Conservation (phyloP, 192 early-diverging fungal species). For the Coemansia reversa region DNA sequence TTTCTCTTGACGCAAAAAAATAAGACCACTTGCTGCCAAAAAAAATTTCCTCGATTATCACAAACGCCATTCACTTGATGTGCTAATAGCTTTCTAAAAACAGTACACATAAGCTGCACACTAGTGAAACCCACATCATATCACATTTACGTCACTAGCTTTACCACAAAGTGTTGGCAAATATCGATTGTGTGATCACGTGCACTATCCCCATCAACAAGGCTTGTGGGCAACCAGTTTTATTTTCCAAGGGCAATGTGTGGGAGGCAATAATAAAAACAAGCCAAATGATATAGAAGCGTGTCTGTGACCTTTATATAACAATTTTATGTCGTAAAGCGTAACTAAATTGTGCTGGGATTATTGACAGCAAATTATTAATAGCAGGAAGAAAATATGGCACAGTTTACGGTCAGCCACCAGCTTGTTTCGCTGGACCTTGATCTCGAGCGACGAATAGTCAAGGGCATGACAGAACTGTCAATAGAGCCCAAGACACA, state of each 20-base stretch:
- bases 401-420: conserved; percentile 37
- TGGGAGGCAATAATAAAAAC: background rate
- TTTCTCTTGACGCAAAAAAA: too few species aligned
- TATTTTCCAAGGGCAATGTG: background rate
- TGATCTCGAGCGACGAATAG: conserved; percentile 27
- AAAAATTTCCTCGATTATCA: too few species aligned
- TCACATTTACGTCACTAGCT: background rate
- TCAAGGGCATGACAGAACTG: conserved; percentile 52
- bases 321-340: background rate
- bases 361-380: too few species aligned
- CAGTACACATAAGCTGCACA: too few species aligned
- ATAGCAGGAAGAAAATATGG: conserved; percentile 6
- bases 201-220: background rate
- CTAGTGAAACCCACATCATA: too few species aligned
- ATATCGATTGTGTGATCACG: background rate
- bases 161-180: background rate
- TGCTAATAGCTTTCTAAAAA: too few species aligned
- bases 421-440: conserved; percentile 54
- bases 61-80: too few species aligned
- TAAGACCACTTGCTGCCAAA: too few species aligned
- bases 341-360: background rate
- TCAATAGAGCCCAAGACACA: conserved; percentile 36
- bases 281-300: background rate
- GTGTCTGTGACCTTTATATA: background rate
- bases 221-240: background rate